Evolutionary conservation across 805 yeast genomes (phyloP), one percentile per base, ranked within the genome.

Genomic region (Candida caryicola): DNA sequence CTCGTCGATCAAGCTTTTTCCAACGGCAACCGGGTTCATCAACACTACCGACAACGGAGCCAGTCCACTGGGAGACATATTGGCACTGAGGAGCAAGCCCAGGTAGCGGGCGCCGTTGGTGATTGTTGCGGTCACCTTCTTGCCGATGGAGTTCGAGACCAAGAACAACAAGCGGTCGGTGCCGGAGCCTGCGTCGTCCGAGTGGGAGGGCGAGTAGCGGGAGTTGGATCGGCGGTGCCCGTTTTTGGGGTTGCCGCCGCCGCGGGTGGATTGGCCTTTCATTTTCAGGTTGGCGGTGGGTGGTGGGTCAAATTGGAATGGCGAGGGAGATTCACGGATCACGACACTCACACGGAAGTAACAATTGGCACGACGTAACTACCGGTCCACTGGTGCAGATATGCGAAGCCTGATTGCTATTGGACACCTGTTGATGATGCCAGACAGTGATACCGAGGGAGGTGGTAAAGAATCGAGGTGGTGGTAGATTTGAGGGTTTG

Each of bases 1-100:
- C 27, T 60, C 65, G 39, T 46, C 45, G 25, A 50, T 37, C 37
- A 55, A 45, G 9, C 56, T 37, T 43, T 51, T 55, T 8, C 51
- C 41, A 38, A 65, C 48, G 51, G 66, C 53, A 37, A 65, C 64
- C 33, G 91, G 84, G 40, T 56, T 66, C 43, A 70, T 67, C 40
- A 85, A 61, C 3, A 77, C 74, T 12, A 82, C 70, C 10, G 83
- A 80, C 29, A 82, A 54, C 3, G 81, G 80, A 14, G 69, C 60
- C 2, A 47, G 34, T 13, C 53, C 58, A 12, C 48, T 34, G 5
- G 63, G 58, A 5, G 60, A 50, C 21, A 65, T 55, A 30, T 66
- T 66, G 15, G 75, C 69, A 8, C 81, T 73, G 31, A 70, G 63
- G 39, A 86, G 61, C 6, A 80, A 53, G 15, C 95, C 95, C 16